Conservation (phyloP, 371 early-diverging fungal species). For the Rhizopus stolonifer region DNA sequence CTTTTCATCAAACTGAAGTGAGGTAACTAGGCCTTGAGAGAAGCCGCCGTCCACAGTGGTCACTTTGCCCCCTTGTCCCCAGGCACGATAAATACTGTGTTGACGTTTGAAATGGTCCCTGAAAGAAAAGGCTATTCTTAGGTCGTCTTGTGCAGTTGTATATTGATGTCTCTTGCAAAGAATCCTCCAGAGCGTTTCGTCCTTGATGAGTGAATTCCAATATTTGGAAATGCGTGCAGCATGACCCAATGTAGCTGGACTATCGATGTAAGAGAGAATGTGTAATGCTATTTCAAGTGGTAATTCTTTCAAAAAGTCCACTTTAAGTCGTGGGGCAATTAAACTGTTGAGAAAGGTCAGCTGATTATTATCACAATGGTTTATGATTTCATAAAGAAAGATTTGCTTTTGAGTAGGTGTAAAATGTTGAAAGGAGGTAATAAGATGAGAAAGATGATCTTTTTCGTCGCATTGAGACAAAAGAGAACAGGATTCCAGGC, state of each 20-base stretch:
- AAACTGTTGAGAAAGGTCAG: conserved; percentile 55
- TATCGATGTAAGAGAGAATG: conserved; percentile 62
- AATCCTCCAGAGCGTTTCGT: conserved; percentile 43
- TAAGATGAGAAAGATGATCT: conserved; percentile 34
- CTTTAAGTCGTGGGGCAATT: conserved; percentile 70
- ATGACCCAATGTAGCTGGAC: conserved; percentile 68
- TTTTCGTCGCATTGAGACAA: conserved; percentile 18
- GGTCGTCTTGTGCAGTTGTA: conserved; percentile 14
- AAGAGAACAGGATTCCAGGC: conserved; percentile 12
- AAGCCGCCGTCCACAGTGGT: conserved; percentile 72
- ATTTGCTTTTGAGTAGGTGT: conserved; percentile 37
- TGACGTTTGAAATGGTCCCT: conserved; percentile 72
- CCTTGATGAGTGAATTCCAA: conserved; percentile 75
- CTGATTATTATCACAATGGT: conserved; percentile 54
- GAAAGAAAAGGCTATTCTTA: conserved; percentile 18
- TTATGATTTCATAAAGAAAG: conserved; percentile 48
- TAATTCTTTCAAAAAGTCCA: conserved; percentile 75
- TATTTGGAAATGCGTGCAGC: conserved; percentile 68
- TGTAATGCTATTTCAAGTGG: conserved; percentile 75
- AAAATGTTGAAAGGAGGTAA: conserved; percentile 41
- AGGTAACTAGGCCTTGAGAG: conserved; percentile 77
- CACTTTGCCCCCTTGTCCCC: conserved; percentile 71
- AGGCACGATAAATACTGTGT: conserved; percentile 67
- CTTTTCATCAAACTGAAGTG: conserved; percentile 81
- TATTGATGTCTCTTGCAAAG: conserved; percentile 44